Base-by-base conservation (phyloP, 1,284 basidiomycete genomes). In the Ganoderma resinaceum region DNA sequence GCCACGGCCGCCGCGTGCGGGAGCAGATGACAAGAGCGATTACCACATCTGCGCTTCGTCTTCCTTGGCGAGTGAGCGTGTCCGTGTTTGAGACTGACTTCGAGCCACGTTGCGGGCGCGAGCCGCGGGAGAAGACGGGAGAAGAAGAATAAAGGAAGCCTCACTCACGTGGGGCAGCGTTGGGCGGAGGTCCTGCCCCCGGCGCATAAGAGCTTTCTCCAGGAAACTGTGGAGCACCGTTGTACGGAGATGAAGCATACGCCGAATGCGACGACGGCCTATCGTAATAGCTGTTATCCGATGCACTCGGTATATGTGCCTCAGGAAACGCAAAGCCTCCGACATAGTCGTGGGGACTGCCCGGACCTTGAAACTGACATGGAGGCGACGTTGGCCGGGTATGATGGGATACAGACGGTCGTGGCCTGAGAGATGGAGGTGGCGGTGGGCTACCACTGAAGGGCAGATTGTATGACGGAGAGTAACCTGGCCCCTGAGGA, bases 311-410 rank as follows among this genome's bases (percentile, higher is more conserved):
- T 12, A 66, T 38, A 23, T 76, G 70, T 14, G 75, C 75, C 31
- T 73, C 70, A 9, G 76, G 76, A 67, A 76, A 76, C 26, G 67
- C 67, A 59, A 75, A 76, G 2, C 71, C 75, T 6, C 73, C 73
- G 31, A 64, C 42, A 23, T 60, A 65, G 35, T 43, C 59, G 33
- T 62, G 55, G n/a, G 18, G 64, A 38, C 20, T 69, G 57, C 40
- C 62, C 63, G 18, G 29, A 0, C 52, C 37, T 20, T 63, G 62
- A 8, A 9, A 35, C 42, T 14, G 38, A 33, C 9, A 29, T 18
- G 70, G 62, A 38, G 68, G 60, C 26, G 64, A 66, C 0, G 69
- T 62, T 18, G 71, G 69, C 23, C 64, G 70, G 16, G 66, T 49
- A 16, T 71, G 67, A 29, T 72, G 68, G 6, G 70, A 66, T 18